Percentiles rank a stretch among this genome's conserved stretches.
Conservation (phyloP, 2,329 filamentous ascomycete genomes). For the Iodosphaeria phyllophila region DNA sequence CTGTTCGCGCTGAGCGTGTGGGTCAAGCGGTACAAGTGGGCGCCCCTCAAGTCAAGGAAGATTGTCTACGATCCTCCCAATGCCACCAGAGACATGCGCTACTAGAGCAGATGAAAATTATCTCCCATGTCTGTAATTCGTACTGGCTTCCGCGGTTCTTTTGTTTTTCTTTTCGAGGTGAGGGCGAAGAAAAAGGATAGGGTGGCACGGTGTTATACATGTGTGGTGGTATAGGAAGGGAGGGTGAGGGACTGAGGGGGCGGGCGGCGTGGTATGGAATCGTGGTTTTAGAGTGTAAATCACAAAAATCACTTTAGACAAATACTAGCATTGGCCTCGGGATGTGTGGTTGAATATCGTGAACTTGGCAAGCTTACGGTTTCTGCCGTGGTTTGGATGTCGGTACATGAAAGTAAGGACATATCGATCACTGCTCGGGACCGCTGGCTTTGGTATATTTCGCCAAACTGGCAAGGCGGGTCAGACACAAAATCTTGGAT, state of each 20-base stretch:
- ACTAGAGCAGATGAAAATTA: conserved; percentile 14
- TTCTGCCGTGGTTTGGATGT: no score
- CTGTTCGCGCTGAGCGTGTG: conserved; percentile 81
- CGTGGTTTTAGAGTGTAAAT: conserved; percentile 22
- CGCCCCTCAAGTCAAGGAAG: conserved; percentile 89
- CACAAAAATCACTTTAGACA: conserved; percentile 15
- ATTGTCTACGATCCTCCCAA: conserved; percentile 68
- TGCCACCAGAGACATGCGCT: conserved; percentile 26
- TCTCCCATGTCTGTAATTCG: conserved; percentile 17
- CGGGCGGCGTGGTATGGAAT: no score
- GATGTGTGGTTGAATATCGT: no score
- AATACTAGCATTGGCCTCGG: no score
- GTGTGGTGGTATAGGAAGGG: no score
- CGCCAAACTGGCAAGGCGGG: no score
- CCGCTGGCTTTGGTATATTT: no score
- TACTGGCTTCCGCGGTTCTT: conserved; percentile 12
- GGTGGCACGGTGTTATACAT: conserved; percentile 9
- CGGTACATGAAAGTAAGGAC: no score
- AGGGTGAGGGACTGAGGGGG: no score
- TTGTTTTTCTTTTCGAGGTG: conserved; percentile 12
- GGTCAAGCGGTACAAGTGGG: conserved; percentile 99
- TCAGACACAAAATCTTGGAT: no score
- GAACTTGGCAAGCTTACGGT: no score
- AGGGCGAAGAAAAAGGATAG: conserved; percentile 9
- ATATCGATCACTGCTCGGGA: no score